Evolutionary conservation across 441 rosid species (phyloP), one percentile per base, ranked within the genome.

Genomic region (Populus hybrid): DNA sequence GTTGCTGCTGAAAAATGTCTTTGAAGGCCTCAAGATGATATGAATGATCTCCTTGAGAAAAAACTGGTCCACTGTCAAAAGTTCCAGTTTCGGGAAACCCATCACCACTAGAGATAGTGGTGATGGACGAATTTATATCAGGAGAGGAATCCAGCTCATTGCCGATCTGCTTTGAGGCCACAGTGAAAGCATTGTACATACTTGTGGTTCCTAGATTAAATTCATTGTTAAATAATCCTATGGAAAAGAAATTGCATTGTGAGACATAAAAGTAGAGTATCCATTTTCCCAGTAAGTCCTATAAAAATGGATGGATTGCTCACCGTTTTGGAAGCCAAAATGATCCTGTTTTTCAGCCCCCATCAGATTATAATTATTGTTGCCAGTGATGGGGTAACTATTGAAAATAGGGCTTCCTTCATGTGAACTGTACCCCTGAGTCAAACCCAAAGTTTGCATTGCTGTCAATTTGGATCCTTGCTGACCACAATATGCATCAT

Each of bases 61-160:
- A 65, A 79, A 70, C 64, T 59, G 69, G 72, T 70, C 76, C 73
- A 68, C 30, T 68, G 34, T 76, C 75, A 77, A 70, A 77, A 80
- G 83, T 72, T 76, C 77, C 86, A 73, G 70, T 28, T 42, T 73
- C 76, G 42, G 72, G 38, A 75, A 66, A 65, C 0, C 82, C 78
- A 38, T 78, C 81, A 20, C 75, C 74, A 78, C 75, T 65, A n/a
- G 84, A 80, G 69, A 26, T 70, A 42, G 82, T 69, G n/a, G 78
- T 81, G 8, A 80, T 21, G 68, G 73, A 75, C 23, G 83, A 81
- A 69, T 66, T 70, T 69, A 64, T 79, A 73, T 78, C 82, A 67
- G 79, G 81, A 38, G 85, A 81, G 46, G 35, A 67, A 75, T 76
- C 63, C 59, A 54, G 73, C 76, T 79, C 73, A 35, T 66, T 69